Evolutionary conservation across 768 basidiomycete genomes (phyloP).

Genomic region (Leccinum longicurvipes): DNA sequence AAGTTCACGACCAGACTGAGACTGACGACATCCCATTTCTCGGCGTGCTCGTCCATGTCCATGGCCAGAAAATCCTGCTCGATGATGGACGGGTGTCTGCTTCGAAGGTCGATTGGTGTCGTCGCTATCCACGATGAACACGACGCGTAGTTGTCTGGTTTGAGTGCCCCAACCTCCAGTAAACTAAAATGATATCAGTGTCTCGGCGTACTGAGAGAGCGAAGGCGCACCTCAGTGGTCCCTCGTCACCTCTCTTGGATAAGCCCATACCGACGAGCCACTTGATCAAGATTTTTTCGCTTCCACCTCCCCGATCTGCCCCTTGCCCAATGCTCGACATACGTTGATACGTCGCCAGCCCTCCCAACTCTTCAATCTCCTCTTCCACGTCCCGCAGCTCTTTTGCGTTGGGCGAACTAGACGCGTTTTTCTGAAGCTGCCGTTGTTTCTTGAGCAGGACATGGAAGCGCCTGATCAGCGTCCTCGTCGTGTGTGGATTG

Average conservation of each 20-base stretch:
- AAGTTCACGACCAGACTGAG: constrained; percentile 91
- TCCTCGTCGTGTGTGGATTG: constrained; percentile 60
- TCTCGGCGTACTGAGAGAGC: constrained; percentile 1
- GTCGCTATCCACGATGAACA: constrained; percentile 70
- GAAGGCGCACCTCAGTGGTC: constrained; percentile 31
- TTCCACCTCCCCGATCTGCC: constrained; percentile 81
- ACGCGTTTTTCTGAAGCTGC: constrained; percentile 42
- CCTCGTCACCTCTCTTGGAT: constrained; percentile 22
- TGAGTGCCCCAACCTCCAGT: constrained; percentile 86
- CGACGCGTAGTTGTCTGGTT: constrained; percentile 72
- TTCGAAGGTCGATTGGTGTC: constrained; percentile 78
- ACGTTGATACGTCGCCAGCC: constrained; percentile 74
- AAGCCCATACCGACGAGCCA: constrained; percentile 66
- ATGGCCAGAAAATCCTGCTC: constrained; percentile 84
- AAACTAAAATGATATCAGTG: constrained; percentile 42
- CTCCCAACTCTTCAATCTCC: constrained; percentile 70
- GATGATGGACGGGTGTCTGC: constrained; percentile 75
- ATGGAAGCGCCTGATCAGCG: constrained; percentile 78
- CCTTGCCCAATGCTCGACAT: constrained; percentile 84
- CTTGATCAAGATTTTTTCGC: constrained; percentile 70
- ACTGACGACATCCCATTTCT: constrained; percentile 75
- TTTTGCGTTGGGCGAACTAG: constrained; percentile 13
- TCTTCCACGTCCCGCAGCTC: constrained; percentile 52
- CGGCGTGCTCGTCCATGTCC: constrained; percentile 45
- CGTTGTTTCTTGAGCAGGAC: constrained; percentile 68